A percentile compares a stretch with the other conserved stretches of the same genome.
These are phyloP conservation scores for Arthrobotrys pseudoclavata DNA, from an alignment of 2,329 filamentous ascomycete species.

Conservation along the genomic window DNA sequence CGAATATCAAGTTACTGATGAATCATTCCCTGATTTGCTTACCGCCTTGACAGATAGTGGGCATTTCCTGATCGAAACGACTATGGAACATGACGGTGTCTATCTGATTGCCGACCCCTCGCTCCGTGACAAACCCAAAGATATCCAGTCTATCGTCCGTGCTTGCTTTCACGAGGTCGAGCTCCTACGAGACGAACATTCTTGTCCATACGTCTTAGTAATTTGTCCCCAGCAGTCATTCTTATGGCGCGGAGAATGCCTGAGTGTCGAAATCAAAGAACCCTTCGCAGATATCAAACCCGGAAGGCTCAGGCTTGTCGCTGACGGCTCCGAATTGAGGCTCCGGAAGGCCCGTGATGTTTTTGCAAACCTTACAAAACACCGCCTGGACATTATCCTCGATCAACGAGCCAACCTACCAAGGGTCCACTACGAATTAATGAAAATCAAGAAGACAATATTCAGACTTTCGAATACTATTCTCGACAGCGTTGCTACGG, in stretches of 20 bases:
- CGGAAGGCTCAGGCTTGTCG: slow-evolving; percentile 87
- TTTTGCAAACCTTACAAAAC: slow-evolving; percentile 82
- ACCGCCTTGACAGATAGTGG: slow-evolving; percentile 84
- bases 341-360: slow-evolving; percentile 82
- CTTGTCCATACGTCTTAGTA: slow-evolving; percentile 86
- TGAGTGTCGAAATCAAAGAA: slow-evolving; percentile 79
- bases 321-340: slow-evolving; percentile 84
- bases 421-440: slow-evolving; percentile 89
- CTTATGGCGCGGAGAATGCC: slow-evolving; percentile 83
- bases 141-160: slow-evolving; percentile 87
- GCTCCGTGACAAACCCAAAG: slow-evolving; percentile 79
- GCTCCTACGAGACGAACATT: slow-evolving; percentile 77
- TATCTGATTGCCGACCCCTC: slow-evolving; percentile 88
- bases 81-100: slow-evolving; percentile 79
- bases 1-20: slow-evolving; percentile 88
- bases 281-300: slow-evolving; percentile 86
- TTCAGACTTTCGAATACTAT: slow-evolving; percentile 98
- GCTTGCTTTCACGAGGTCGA: slow-evolving; percentile 81
- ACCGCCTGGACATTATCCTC: slow-evolving; percentile 88
- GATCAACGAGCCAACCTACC: slow-evolving; percentile 94
- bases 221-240: slow-evolving; percentile 83
- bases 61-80: slow-evolving; percentile 86
- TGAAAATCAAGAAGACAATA: slow-evolving; percentile 93
- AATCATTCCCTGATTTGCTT: slow-evolving; percentile 80
- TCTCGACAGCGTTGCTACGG: slow-evolving; percentile 97